Evolutionary conservation across 2,329 filamentous ascomycete genomes (phyloP), one percentile per base, ranked within the genome.

Genomic region (Alternaria brassicae): DNA sequence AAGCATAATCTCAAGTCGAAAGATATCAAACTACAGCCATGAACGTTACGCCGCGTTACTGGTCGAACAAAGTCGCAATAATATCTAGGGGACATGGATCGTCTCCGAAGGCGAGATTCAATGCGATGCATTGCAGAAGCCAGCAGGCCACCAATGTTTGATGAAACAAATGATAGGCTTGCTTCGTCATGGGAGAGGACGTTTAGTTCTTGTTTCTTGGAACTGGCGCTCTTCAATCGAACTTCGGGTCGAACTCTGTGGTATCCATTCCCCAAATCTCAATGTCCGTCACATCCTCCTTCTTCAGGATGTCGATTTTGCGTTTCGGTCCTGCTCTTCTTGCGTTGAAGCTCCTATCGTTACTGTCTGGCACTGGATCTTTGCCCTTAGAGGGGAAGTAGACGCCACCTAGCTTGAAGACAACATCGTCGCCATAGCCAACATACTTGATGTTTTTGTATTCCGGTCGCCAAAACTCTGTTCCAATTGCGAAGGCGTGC

Each of bases 191-290:
- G 30, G 19, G 25, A 6, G 1, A n/a, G n/a, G n/a, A 37, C 13
- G 19, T 17, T 6, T 1, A 23, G 27, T 8, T 32, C 4, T 12
- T 19, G 32, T 32, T 6, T 13, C 12, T 15, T 34, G 3, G 6
- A n/a, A 19, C n/a, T 1, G 12, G 10, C 4, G 4, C 19, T 23
- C 27, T 25, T 72, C 60, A 74, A 37, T 69, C 62, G 50, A 71
- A 76, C 8, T 54, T 56, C 1, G 72, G 62, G 36, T 76, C 72
- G 51, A 77, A 76, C 44, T 76, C 72, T 4, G 51, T 64, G 9
- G 66, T 68, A 61, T 83, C 81, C 73, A 81, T 62, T 1, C 76
- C 74, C 79, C 80, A 83, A 42, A 83, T 81, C 54, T 81, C 80
- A 25, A 80, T 69, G 58, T 79, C 66, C 45, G 74, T 70, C 1